phyloP scores from a whole-genome alignment of 345 rosid genomes.

The Eutrema heterophyllum region DNA sequence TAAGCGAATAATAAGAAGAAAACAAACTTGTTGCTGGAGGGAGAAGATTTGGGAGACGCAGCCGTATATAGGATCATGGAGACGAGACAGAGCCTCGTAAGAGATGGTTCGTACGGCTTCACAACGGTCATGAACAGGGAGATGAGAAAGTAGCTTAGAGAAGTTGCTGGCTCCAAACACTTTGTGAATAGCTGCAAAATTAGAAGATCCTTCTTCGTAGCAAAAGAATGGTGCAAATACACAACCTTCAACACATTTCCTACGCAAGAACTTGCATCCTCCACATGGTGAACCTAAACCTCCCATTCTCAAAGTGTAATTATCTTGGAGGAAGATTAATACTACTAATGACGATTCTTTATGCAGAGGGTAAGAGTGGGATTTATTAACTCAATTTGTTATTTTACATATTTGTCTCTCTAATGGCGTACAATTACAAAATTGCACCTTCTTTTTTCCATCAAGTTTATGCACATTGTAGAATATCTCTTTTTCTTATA shows the following conservation, averaged over 20 bases:
- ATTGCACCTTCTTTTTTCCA: constrained; percentile 32
- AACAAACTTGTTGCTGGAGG: constrained; percentile 81
- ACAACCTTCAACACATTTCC: constrained; percentile 89
- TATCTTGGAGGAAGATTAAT: background rate
- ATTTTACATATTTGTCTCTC: constrained; percentile 51
- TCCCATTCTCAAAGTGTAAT: constrained; percentile 29
- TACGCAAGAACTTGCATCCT: constrained; percentile 94
- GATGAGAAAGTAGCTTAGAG: constrained; percentile 75
- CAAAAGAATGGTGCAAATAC: constrained; percentile 95
- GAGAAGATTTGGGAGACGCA: constrained; percentile 97
- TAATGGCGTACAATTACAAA: constrained; percentile 78
- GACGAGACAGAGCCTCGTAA: constrained; percentile 95
- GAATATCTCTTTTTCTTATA: background rate
- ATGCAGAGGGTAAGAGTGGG: constrained; percentile 27
- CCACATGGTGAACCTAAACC: constrained; percentile 93
- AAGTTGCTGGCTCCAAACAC: constrained; percentile 98
- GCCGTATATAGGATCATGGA: constrained; percentile 92
- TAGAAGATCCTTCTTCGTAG: constrained; percentile 87
- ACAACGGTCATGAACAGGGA: constrained; percentile 65
- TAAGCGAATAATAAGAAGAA: background rate
- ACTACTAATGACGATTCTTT: background rate
- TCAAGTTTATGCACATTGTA: constrained; percentile 8
- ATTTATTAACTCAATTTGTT: constrained; percentile 32
- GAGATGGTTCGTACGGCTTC: constrained; percentile 89
- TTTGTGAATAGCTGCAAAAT: constrained; percentile 87